Evolutionary conservation across 1,284 basidiomycete species (phyloP), one percentile per base, ranked within the genome.

Genomic region (Moesziomyces sp.): DNA sequence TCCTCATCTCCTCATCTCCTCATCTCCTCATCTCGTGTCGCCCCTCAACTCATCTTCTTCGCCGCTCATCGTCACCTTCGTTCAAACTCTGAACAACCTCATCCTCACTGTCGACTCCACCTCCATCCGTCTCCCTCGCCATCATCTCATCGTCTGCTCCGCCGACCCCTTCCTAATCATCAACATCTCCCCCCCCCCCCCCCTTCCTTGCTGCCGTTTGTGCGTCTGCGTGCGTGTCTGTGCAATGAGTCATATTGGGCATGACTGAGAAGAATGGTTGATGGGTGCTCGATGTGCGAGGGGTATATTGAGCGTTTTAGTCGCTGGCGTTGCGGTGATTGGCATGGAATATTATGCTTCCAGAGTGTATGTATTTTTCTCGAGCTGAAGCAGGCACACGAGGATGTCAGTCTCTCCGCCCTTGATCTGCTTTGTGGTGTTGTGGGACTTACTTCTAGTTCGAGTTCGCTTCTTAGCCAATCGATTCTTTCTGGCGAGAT

Each of bases 401-500:
- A 24, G 7, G 19, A 24, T 26, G 18, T 18, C n/a, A 18, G 23
- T 8, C 46, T 47, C 11, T 21, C 18, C 46, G 42, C 0, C 13
- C 21, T 3, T 21, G 7, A 14, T 7, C 7, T 9, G 28, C 18
- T n/a, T 10, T 6, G 24, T 24, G 52, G 16, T 18, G 7, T 18
- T 40, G 18, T 16, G 26, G 10, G 19, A 85, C 89, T 50, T 76
- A 92, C 92, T 88, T 94, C 92, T 14, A 88, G 82, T 79, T 94
- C 92, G 26, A 94, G 86, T 71, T 91, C 89, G 68, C 86, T 87
- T 56, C 90, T 85, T 7, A 94, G 89, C 43, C 89, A 86, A 73
- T 90, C 91, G 79, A 93, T 90, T 57, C 91, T 89, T 66, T 93
- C 92, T 0, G 90, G 89, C 77, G 91, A 91, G 83, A 94, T 91